A percentile compares a stretch with the other conserved stretches of the same genome.
phyloP scores from a whole-genome alignment of 306 rosid genomes.

The Pterocarpus santalinus region DNA sequence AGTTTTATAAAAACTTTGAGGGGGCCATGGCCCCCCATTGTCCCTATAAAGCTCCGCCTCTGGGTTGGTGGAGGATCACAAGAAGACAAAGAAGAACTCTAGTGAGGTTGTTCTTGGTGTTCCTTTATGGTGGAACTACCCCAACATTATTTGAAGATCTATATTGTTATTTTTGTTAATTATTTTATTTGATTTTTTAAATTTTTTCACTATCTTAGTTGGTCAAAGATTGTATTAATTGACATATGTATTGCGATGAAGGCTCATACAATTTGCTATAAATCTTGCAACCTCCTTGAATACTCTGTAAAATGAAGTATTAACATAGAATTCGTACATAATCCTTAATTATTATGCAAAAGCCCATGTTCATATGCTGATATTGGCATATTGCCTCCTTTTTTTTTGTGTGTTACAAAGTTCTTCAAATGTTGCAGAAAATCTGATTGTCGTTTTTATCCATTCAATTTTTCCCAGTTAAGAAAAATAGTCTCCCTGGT shows the following conservation, averaged over 20 bases:
- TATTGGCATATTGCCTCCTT: too few species aligned
- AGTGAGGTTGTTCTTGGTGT: not conserved
- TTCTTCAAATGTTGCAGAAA: not conserved
- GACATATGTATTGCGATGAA: too few species aligned
- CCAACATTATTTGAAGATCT: not conserved
- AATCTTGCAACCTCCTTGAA: too few species aligned
- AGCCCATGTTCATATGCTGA: not conserved
- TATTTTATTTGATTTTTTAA: not conserved
- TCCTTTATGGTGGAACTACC: conserved; percentile 37
- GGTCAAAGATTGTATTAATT: not conserved
- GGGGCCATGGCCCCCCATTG: too few species aligned
- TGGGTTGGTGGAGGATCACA: not conserved
- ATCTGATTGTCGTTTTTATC: not conserved
- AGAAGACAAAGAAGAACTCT: not conserved
- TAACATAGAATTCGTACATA: not conserved
- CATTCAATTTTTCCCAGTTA: too few species aligned
- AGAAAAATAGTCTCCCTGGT: too few species aligned
- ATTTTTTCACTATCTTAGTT: too few species aligned
- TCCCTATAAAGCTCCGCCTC: too few species aligned
- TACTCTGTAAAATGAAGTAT: too few species aligned
- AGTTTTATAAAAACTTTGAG: too few species aligned
- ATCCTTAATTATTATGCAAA: not conserved
- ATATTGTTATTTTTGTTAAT: not conserved
- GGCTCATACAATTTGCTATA: not conserved
- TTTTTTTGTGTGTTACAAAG: too few species aligned